Percentiles rank a stretch among this genome's conserved stretches.
These are phyloP conservation scores for Phytophthora cryptogea DNA, from an alignment of 352 stramenopile genomes.

Conservation along the genomic window DNA sequence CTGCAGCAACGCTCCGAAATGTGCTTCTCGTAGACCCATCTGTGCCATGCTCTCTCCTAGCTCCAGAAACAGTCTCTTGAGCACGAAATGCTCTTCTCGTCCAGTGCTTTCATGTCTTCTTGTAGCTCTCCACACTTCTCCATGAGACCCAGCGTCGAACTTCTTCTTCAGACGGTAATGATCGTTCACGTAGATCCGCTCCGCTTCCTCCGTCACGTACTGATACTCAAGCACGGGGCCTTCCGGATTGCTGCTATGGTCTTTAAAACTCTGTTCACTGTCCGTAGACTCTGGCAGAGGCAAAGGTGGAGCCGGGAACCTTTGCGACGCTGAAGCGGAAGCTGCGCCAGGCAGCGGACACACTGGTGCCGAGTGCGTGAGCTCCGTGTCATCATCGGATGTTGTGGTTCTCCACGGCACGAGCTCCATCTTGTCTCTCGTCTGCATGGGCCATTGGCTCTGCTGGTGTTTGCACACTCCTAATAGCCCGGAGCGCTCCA, in stretches of 20 bases:
- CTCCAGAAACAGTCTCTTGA: constrained; percentile 88
- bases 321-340: constrained; percentile 6
- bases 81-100: constrained; percentile 65
- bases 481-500: constrained; percentile 66
- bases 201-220: constrained; percentile 55
- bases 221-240: constrained; percentile 79
- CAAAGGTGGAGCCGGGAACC: constrained; percentile 23
- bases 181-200: constrained; percentile 72
- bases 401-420: constrained; percentile 17
- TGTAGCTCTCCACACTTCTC: constrained; percentile 80
- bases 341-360: constrained; percentile 29
- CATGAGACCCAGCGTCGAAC: constrained; percentile 85
- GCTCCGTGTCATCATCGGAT: not conserved
- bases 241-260: constrained; percentile 16
- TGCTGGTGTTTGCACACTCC: constrained; percentile 64
- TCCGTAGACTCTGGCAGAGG: constrained; percentile 16
- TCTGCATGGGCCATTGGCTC: constrained; percentile 31
- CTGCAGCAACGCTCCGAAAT: constrained; percentile 69
- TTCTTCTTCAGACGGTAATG: constrained; percentile 79
- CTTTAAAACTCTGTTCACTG: not conserved
- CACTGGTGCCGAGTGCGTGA: constrained; percentile 13
- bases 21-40: constrained; percentile 82
- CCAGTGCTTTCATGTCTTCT: constrained; percentile 20
- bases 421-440: constrained; percentile 28
- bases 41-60: constrained; percentile 62